Base-by-base conservation (phyloP, 345 rosid genomes). In the Lagerstroemia speciosa region DNA sequence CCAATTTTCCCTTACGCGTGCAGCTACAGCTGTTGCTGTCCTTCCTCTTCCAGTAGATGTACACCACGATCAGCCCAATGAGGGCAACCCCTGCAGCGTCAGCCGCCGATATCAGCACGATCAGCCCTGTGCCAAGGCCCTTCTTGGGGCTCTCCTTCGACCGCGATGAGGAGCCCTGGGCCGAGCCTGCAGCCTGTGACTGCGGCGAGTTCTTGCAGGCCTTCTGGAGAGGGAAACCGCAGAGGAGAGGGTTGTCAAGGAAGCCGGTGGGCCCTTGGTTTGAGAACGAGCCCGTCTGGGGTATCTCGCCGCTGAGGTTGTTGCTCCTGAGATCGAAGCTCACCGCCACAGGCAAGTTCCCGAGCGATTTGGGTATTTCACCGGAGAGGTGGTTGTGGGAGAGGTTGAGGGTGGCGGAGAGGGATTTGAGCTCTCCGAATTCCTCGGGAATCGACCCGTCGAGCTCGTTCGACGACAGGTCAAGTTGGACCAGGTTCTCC, bases 251-350 rank as follows among this genome's bases (percentile, higher is more conserved):
- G 19, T 95, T 95, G 46, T 78, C 75, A 68, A 95, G 93, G 65
- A 95, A 95, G 26, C 98, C 99, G 16, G 97, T 92, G 41, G 99
- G 99, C 62, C 99, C 99, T 62, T 92, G 99, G 80, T 87, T 92
- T 0, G 87, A 78, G 80, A 95, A 95, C 3, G 99, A 90, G 19
- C 98, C 98, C 0, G 91, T 81, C 78, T 89, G 92, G 34, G 99
- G 99, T 29, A 95, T 92, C 71, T 92, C 89, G 0, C 99, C 99
- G 74, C 79, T 83, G 14, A 95, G 77, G 73, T 95, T 82, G 66
- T 95, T 95, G 80, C 73, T 77, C 62, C 92, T 78, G 70, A 95
- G 83, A 81, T 95, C 98, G 62, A 92, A 86, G 72, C 93, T 89
- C 68, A 95, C 98, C 0, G 96, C 84, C 6, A 88, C 90, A 0